These are phyloP conservation scores for Rhodotorula sp. DNA, from an alignment of 1,284 basidiomycete species.

Conservation along the genomic window DNA sequence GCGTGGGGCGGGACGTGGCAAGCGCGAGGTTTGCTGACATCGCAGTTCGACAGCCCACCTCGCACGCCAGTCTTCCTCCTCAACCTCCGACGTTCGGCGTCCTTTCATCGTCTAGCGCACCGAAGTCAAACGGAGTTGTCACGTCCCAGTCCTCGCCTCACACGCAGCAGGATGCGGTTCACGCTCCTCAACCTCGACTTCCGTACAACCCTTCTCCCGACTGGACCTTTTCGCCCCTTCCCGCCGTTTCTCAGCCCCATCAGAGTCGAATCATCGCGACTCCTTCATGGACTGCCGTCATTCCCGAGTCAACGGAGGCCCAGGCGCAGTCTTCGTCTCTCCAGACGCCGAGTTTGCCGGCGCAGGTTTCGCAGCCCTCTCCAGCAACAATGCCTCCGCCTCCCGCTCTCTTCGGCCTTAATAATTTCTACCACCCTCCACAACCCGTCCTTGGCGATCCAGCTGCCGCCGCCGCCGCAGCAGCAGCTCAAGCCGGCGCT, in stretches of 20 bases:
- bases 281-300: conserved; percentile 26
- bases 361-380: conserved; percentile 2
- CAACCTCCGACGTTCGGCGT: conserved; percentile 12
- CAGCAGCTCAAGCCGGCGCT: neutral
- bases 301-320: conserved; percentile 6
- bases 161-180: neutral
- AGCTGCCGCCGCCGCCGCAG: conserved; percentile 1
- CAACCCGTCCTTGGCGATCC: neutral
- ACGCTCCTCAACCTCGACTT: conserved; percentile 19
- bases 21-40: no score
- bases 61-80: neutral
- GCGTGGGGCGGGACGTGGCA: neutral
- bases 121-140: neutral
- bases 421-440: neutral
- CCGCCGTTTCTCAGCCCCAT: conserved; percentile 1
- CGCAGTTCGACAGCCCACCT: neutral
- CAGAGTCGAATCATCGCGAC: conserved; percentile 33
- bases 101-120: no score
- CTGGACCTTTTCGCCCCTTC: conserved; percentile 12
- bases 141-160: neutral
- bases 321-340: neutral
- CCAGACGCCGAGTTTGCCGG: neutral
- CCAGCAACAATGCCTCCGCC: conserved; percentile 1
- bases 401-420: neutral
- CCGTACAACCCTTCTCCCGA: conserved; percentile 19